These are phyloP conservation scores for Talaromyces atroroseus DNA, from an alignment of 2,329 filamentous ascomycete species.

Conservation along the genomic window DNA sequence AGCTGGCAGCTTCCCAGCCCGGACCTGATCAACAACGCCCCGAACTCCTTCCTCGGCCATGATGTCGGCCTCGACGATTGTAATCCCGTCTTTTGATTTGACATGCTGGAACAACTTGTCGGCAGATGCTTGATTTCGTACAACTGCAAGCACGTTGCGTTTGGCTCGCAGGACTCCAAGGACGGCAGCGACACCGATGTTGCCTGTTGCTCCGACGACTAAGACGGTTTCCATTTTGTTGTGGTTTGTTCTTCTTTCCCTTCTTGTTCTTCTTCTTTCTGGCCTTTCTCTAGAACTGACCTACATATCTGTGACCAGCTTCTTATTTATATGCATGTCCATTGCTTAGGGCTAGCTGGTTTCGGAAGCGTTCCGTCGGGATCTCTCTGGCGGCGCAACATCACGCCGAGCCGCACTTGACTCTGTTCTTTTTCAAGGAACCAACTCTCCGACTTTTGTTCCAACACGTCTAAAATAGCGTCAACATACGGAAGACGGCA, in stretches of 20 bases:
- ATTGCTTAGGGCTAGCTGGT: too few species aligned
- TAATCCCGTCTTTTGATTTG: slow-evolving; percentile 2
- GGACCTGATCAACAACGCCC: background rate
- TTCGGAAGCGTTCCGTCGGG: too few species aligned
- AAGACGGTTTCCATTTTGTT: slow-evolving; percentile 11
- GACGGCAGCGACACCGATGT: slow-evolving; percentile 5
- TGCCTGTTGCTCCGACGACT: slow-evolving; percentile 8
- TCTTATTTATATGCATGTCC: too few species aligned
- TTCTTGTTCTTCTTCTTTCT: too few species aligned
- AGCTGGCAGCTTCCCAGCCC: slow-evolving; percentile 5
- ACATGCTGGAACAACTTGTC: slow-evolving; percentile 7
- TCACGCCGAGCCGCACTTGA: too few species aligned
- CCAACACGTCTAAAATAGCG: background rate
- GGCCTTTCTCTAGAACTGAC: background rate
- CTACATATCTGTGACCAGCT: too few species aligned
- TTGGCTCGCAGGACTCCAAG: background rate
- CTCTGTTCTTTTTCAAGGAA: too few species aligned
- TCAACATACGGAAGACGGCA: background rate
- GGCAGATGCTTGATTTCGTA: slow-evolving; percentile 8
- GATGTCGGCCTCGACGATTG: slow-evolving; percentile 4
- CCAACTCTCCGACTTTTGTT: too few species aligned
- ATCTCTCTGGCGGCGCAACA: background rate
- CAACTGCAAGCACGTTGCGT: slow-evolving; percentile 5
- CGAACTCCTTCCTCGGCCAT: slow-evolving; percentile 5
- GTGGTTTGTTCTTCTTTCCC: too few species aligned